Percentiles rank a stretch among this genome's conserved stretches.
Conservation (phyloP, 1,284 basidiomycete species). For the Boletus mariae region DNA sequence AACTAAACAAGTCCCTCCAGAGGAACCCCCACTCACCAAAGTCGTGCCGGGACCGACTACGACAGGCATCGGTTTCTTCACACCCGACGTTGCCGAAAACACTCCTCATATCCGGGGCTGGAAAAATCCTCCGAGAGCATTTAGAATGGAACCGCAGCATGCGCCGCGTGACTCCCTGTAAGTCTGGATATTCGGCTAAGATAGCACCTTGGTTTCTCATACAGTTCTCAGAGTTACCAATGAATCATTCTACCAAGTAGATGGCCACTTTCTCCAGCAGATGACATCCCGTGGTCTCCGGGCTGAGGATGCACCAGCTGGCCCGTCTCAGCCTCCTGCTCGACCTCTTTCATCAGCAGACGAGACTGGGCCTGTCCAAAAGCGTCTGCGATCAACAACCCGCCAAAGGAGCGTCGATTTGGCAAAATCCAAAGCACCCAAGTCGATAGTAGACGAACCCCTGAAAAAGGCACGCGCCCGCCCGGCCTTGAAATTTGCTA, state of each 20-base stretch:
- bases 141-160: slow-evolving; percentile 49
- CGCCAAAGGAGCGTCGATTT: slow-evolving; percentile 49
- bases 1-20: slow-evolving; percentile 48
- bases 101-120: slow-evolving; percentile 53
- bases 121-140: slow-evolving; percentile 49
- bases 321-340: slow-evolving; percentile 44
- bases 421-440: slow-evolving; percentile 47
- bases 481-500: slow-evolving; percentile 75
- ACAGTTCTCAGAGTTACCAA: slow-evolving; percentile 45
- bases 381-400: slow-evolving; percentile 63
- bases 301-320: slow-evolving; percentile 33
- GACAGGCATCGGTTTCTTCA: slow-evolving; percentile 73
- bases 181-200: slow-evolving; percentile 22
- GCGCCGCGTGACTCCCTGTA: slow-evolving; percentile 64
- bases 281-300: slow-evolving; percentile 38
- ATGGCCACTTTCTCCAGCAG: slow-evolving; percentile 56
- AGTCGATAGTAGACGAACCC: slow-evolving; percentile 59
- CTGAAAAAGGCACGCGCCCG: slow-evolving; percentile 82
- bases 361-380: slow-evolving; percentile 71
- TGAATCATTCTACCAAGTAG: slow-evolving; percentile 57
- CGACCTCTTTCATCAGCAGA: slow-evolving; percentile 76
- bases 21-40: slow-evolving; percentile 44
- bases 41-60: slow-evolving; percentile 41
- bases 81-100: slow-evolving; percentile 59
- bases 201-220: slow-evolving; percentile 6